Conservation (phyloP, 345 rosid genomes). For the Salix purpurea region DNA sequence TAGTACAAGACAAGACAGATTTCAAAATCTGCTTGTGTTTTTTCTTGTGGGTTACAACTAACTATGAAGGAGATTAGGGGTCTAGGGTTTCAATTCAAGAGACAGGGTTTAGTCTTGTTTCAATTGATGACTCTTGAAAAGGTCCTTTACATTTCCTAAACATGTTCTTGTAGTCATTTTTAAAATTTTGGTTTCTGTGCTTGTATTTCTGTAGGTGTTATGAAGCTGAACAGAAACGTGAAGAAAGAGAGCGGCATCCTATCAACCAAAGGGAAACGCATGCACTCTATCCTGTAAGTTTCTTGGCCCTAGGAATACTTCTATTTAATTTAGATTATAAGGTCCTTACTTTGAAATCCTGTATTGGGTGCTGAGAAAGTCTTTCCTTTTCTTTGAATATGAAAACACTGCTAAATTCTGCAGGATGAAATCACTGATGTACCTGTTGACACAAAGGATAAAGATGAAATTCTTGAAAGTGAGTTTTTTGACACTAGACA, state of each 20-base stretch:
- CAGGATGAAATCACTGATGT: conserved; percentile 71
- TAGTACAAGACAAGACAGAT: neutral
- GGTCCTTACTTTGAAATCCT: neutral
- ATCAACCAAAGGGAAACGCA: conserved; percentile 71
- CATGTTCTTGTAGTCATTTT: neutral
- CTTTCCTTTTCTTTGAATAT: conserved; percentile 7
- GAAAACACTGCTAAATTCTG: conserved; percentile 15
- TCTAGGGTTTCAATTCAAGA: no score
- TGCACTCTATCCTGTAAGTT: conserved; percentile 68
- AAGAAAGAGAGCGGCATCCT: conserved; percentile 87
- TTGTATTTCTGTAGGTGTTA: conserved; percentile 60
- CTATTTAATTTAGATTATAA: neutral
- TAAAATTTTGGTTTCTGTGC: conserved; percentile 14
- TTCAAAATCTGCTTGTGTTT: no score
- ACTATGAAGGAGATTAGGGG: no score
- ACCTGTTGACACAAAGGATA: conserved; percentile 77
- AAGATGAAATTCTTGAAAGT: conserved; percentile 95
- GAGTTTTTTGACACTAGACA: conserved; percentile 97
- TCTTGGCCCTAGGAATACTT: neutral
- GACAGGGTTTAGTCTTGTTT: neutral
- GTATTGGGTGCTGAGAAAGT: neutral
- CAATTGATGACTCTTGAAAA: neutral
- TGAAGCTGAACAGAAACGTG: conserved; percentile 75
- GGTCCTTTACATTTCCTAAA: neutral
- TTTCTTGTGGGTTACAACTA: neutral